Base-by-base conservation (phyloP, 805 yeast species). In the Cyberlindnera mississippiensis region DNA sequence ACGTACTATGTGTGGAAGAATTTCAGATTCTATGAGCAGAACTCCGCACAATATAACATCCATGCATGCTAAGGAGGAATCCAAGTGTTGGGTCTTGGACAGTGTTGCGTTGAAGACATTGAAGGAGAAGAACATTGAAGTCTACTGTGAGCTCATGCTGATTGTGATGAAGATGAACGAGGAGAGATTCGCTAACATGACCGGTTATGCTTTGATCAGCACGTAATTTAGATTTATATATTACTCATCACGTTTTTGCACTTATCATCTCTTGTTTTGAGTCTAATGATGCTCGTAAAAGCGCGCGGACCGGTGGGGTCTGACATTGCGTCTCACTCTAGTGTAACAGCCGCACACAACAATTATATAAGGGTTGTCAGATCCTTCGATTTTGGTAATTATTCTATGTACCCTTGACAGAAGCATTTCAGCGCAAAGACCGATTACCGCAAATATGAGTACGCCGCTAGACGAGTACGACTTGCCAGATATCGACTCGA, bases 181-280 rank as follows among this genome's bases (percentile, higher is more conserved):
- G 43, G 88, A 78, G 53, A 68, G 96, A 49, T 82, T 83, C 52
- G 86, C 80, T 46, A 76, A 85, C 20, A 67, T 88, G 50, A 75
- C 91, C 3, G 87, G 93, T 3, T 86, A 85, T 57, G 73, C 89
- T 18, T 68, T 86, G 38, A 78, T 87, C 3, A 71, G 85, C 32
- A 72, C 80, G 1, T 49, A 33, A 41, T 28, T 29, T 29, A 15
- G 32, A 15, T 29, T 13, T 18, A 15, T 29, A 29, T 8, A 7
- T 16, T 6, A 20, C 9, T 6, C 9, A 20, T 20, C 24, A 20
- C 24, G 24, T 20, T 20, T 20, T 20, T 20, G 24, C 24, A 20
- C 24, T 20, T 6, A 20, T 20, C 24, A 20, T n/a, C n/a, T n/a
- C n/a, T n/a, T n/a, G n/a, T n/a, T n/a, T n/a, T n/a, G n/a, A n/a